Evolutionary conservation across 352 stramenopile genomes (phyloP), one percentile per base, ranked within the genome.

Genomic region (Pythium monospermum): DNA sequence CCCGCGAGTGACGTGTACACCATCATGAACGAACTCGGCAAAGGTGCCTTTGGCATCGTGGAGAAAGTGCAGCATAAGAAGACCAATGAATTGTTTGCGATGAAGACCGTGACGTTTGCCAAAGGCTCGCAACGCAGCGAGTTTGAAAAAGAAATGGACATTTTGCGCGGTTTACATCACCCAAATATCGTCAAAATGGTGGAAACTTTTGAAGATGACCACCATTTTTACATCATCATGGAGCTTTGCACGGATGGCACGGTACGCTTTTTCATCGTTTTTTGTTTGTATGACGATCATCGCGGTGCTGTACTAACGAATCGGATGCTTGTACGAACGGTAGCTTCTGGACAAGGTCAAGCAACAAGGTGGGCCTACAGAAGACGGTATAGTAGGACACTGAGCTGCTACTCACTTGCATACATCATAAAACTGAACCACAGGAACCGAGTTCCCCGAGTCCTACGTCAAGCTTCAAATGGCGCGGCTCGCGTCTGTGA

Each of bases 211-310:
- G 79, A 92, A 56, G 75, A 86, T 30, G 56, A 69, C 27, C 64
- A 84, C 41, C 76, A 89, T 47, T 90, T 92, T 53, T 86, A 85
- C 53, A 90, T 92, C 59, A 87, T 92, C 69, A 92, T 92, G 81
- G 81, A 92, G 56, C 73, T 92, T 25, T 80, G 74, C 32, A 61
- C 69, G 8, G 72, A 71, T 4, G 81, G 81, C 47, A 89, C 77
- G 42, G 73, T 85, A 55, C 2, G 66, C 30, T 13, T 35, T 8
- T 8, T 13, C 30, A 35, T 13, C 30, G 30, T 35, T n/a, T n/a
- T n/a, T n/a, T n/a, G n/a, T n/a, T n/a, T n/a, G n/a, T n/a, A n/a
- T n/a, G n/a, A n/a, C n/a, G n/a, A n/a, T n/a, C n/a, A n/a, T n/a
- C n/a, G n/a, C n/a, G n/a, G n/a, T n/a, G n/a, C n/a, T n/a, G n/a